Conservation (phyloP, 805 yeast species). For the Wickerhamomyces subpelliculosus region DNA sequence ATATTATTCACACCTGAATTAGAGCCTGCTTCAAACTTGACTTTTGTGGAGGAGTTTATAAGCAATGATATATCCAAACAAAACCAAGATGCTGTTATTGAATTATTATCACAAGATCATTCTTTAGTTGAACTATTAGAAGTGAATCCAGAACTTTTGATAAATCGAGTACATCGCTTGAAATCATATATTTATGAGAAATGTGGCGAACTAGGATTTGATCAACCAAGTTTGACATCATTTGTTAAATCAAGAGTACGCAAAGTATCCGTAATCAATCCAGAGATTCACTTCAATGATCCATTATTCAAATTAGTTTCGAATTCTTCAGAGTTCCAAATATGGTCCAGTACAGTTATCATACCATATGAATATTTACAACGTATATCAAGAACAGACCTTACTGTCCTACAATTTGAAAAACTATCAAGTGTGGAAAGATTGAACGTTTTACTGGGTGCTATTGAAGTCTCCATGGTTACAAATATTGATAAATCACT, state of each 20-base stretch:
- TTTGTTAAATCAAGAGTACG: conserved; percentile 9
- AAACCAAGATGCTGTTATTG: not conserved
- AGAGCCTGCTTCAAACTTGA: not conserved
- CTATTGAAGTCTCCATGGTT: conserved; percentile 1
- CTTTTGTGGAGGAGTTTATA: not conserved
- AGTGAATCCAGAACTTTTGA: not conserved
- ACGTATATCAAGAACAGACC: conserved; percentile 5
- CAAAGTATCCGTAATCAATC: not conserved
- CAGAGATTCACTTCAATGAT: conserved; percentile 9
- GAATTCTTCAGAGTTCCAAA: conserved; percentile 19
- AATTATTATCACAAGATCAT: not conserved
- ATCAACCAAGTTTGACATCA: not conserved
- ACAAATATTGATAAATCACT: not conserved
- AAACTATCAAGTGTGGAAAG: conserved; percentile 7
- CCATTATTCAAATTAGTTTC: conserved; percentile 16
- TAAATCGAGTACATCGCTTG: not conserved
- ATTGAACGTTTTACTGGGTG: conserved; percentile 10
- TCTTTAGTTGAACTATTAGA: not conserved
- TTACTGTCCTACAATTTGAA: conserved; percentile 20
- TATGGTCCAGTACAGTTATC: conserved; percentile 10
- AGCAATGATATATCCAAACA: not conserved
- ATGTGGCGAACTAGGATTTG: not conserved
- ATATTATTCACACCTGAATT: not conserved
- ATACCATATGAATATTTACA: conserved; percentile 23
- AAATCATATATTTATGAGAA: not conserved